Conservation (phyloP, 768 basidiomycete species). For the Phlebiopsis flavidoalba region DNA sequence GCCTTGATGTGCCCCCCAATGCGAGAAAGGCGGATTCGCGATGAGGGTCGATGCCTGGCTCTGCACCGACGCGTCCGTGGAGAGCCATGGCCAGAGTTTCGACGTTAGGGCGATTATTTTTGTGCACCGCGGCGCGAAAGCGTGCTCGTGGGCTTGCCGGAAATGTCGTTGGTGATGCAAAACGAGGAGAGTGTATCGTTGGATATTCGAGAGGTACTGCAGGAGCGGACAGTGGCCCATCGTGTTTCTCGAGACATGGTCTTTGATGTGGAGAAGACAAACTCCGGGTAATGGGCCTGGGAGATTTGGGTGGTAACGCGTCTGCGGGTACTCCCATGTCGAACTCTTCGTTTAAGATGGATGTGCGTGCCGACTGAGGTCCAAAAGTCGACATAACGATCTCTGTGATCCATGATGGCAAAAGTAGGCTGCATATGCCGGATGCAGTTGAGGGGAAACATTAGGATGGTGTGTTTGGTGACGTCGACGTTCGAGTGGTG, state of each 20-base stretch:
- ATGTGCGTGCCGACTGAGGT: constrained; percentile 49
- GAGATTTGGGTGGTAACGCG: not conserved
- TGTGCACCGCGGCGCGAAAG: constrained; percentile 48
- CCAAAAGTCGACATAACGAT: constrained; percentile 56
- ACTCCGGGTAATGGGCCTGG: not conserved
- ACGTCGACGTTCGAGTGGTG: not conserved
- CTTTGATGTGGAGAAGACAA: not conserved
- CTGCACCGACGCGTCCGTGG: constrained; percentile 46
- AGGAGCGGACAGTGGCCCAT: not conserved
- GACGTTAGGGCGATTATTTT: constrained; percentile 54
- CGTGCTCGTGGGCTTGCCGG: constrained; percentile 33
- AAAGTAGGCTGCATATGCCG: not conserved
- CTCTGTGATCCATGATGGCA: constrained; percentile 46
- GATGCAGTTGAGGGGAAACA: not conserved
- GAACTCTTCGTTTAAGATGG: constrained; percentile 44
- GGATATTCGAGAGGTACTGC: not conserved
- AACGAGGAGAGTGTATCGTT: not conserved
- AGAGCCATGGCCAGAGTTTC: constrained; percentile 29
- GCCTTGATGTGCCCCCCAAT: constrained; percentile 44
- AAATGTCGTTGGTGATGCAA: not conserved
- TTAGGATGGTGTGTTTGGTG: not conserved
- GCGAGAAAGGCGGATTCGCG: constrained; percentile 44
- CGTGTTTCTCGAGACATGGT: not conserved
- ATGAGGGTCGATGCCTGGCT: constrained; percentile 66
- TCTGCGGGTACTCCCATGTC: not conserved